These are phyloP conservation scores for Agastache rugosa DNA, from an alignment of 257 asterid genomes.

Conservation along the genomic window DNA sequence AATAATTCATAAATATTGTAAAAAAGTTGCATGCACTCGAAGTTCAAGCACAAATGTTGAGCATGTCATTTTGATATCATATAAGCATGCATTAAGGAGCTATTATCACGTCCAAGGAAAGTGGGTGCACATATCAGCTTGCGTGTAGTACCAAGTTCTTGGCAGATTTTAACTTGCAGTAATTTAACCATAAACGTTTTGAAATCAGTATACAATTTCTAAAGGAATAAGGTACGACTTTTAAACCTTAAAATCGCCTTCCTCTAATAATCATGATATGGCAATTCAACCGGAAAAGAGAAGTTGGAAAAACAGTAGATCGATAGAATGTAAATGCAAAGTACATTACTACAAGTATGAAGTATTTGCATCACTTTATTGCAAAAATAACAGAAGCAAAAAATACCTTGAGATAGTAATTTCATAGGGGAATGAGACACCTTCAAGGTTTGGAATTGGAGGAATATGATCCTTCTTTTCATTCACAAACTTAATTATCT, in stretches of 20 bases:
- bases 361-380: slow-evolving; percentile 1
- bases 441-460: slow-evolving; percentile 80
- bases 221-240: neutral
- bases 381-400: slow-evolving; percentile 18
- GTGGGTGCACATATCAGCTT: slow-evolving; percentile 16
- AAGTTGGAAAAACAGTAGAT: neutral
- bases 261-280: neutral
- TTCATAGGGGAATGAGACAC: slow-evolving; percentile 86
- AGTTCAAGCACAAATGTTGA: neutral
- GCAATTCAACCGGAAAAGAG: neutral
- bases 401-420: slow-evolving; percentile 86
- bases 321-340: slow-evolving; percentile 5
- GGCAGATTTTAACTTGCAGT: neutral
- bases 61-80: neutral
- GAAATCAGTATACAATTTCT: neutral
- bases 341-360: slow-evolving; percentile 11
- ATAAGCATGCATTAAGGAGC: neutral
- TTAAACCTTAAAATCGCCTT: neutral
- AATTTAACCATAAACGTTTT: neutral
- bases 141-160: slow-evolving; percentile 16
- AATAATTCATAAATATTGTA: neutral
- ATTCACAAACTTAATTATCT: slow-evolving; percentile 87
- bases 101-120: neutral
- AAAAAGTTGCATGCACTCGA: neutral
- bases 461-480: slow-evolving; percentile 98